Evolutionary conservation across 306 rosid genomes (phyloP).

Genomic region (Vachellia pachyceras): DNA sequence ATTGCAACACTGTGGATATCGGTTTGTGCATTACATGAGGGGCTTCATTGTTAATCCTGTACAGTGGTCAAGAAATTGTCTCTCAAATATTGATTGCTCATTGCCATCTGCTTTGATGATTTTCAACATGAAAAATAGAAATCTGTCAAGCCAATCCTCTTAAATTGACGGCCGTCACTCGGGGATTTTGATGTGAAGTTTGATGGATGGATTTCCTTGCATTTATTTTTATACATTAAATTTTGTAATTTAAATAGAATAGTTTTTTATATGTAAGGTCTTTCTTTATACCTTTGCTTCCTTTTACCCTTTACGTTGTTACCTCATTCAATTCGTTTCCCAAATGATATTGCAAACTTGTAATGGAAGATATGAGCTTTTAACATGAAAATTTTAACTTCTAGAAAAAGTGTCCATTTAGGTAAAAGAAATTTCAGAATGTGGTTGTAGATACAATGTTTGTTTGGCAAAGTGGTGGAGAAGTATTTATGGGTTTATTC

Average conservation of each 20-base stretch:
- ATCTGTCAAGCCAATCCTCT: neutral
- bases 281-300: neutral
- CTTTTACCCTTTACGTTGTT: neutral
- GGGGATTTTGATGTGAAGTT: neutral
- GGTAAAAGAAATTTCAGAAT: neutral
- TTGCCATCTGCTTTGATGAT: neutral
- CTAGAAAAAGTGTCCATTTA: neutral
- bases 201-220: neutral
- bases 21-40: neutral
- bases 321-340: neutral
- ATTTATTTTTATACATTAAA: neutral
- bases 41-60: neutral
- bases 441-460: neutral
- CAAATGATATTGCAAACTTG: neutral
- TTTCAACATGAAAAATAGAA: neutral
- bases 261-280: neutral
- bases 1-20: neutral
- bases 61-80: neutral
- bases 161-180: neutral
- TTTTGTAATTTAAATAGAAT: neutral
- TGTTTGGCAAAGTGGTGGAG: no score
- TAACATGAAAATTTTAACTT: neutral
- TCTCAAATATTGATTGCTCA: neutral
- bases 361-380: neutral
- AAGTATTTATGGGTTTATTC: no score